A percentile compares a stretch with the other conserved stretches of the same genome.
phyloP scores from a whole-genome alignment of 805 yeast genomes.

The Starmerella floris region DNA sequence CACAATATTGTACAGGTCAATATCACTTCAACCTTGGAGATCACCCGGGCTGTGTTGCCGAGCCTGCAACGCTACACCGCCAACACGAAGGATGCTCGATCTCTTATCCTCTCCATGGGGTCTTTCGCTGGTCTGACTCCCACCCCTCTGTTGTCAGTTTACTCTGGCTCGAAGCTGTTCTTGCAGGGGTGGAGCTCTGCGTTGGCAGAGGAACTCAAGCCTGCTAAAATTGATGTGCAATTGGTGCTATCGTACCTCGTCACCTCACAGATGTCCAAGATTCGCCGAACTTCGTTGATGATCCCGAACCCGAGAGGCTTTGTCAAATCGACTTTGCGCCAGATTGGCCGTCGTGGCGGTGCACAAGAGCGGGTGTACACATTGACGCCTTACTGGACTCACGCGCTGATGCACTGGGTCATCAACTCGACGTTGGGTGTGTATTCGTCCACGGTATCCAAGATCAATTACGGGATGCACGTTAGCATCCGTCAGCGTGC shows the following conservation, averaged over 20 bases:
- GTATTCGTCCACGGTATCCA: constrained; percentile 55
- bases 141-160: constrained; percentile 80
- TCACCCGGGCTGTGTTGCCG: constrained; percentile 72
- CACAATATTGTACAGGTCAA: constrained; percentile 72
- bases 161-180: constrained; percentile 93
- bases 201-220: constrained; percentile 67
- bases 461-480: constrained; percentile 64
- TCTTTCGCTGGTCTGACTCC: constrained; percentile 93
- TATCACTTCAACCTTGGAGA: constrained; percentile 66
- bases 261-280: constrained; percentile 90
- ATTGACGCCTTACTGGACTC: constrained; percentile 83
- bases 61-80: constrained; percentile 43
- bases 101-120: constrained; percentile 86
- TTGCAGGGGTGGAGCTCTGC: constrained; percentile 87
- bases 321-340: constrained; percentile 55
- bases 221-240: constrained; percentile 69
- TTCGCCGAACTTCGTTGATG: constrained; percentile 55
- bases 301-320: constrained; percentile 76
- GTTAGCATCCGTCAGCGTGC: constrained; percentile 70
- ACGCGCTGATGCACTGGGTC: constrained; percentile 76
- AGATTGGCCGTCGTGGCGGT: constrained; percentile 75
- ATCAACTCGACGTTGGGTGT: constrained; percentile 74
- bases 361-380: constrained; percentile 86
- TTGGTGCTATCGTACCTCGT: constrained; percentile 77
- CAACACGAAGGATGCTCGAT: constrained; percentile 30